A percentile compares a stretch with the other conserved stretches of the same genome.
Evolutionary conservation across 1,284 basidiomycete genomes (phyloP).

Genomic region (Fomitopsis palustris): DNA sequence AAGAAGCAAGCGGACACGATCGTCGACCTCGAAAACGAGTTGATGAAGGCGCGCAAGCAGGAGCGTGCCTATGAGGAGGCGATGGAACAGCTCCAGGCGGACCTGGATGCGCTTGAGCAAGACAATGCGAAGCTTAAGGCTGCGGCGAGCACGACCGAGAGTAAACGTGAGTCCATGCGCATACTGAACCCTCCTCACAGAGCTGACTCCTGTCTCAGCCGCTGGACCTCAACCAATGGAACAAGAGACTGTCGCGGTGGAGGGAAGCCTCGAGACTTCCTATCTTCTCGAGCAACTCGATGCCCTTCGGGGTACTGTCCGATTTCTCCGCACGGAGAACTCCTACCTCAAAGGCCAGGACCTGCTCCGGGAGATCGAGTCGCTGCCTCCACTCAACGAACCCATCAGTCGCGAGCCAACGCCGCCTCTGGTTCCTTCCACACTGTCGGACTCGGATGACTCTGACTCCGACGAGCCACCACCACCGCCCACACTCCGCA

Average conservation of each 20-base stretch:
- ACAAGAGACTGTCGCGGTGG: conserved; percentile 60
- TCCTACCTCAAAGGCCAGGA: conserved; percentile 88
- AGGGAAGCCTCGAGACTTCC: conserved; percentile 81
- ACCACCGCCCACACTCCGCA: conserved; percentile 52
- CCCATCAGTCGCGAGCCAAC: conserved; percentile 47
- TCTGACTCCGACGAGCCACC: conserved; percentile 46
- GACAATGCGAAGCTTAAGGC: conserved; percentile 84
- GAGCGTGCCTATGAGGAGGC: conserved; percentile 90
- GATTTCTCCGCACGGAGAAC: conserved; percentile 90
- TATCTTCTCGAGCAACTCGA: conserved; percentile 90
- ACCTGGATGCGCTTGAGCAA: conserved; percentile 83
- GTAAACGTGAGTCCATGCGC: conserved; percentile 48
- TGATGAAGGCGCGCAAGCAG: conserved; percentile 80
- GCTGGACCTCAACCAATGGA: conserved; percentile 51
- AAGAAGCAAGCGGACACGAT: conserved; percentile 89
- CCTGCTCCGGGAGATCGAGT: conserved; percentile 76
- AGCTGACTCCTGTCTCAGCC: conserved; percentile 28
- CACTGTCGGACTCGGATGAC: conserved; percentile 59
- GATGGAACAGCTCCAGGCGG: conserved; percentile 88
- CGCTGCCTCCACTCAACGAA: conserved; percentile 61
- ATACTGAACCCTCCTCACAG: neutral
- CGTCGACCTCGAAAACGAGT: conserved; percentile 75
- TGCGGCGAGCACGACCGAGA: conserved; percentile 56
- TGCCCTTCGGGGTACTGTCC: conserved; percentile 83
- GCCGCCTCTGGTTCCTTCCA: conserved; percentile 60